Evolutionary conservation across 352 stramenopile genomes (phyloP).

Genomic region (Globisporangium rhizosaccharum): DNA sequence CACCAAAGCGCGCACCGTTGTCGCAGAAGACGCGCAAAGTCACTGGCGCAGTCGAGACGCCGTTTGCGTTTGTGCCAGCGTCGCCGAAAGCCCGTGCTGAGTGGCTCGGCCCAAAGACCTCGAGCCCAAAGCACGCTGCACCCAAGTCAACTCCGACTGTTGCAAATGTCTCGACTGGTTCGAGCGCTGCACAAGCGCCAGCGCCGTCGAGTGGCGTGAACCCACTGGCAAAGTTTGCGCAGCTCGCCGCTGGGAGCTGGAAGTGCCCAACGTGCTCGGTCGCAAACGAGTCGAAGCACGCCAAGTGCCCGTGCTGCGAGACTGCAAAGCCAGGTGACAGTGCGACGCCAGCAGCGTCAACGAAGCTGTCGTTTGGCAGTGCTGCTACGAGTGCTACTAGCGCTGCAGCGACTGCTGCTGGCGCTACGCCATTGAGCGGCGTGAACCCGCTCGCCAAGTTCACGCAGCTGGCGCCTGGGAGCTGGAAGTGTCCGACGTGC

Average conservation of each 20-base stretch:
- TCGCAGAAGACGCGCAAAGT: slow-evolving; percentile 20
- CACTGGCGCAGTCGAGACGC: slow-evolving; percentile 21
- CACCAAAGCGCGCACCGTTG: slow-evolving; percentile 33
- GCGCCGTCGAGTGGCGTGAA: slow-evolving; percentile 2
- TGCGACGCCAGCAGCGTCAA: slow-evolving; percentile 6
- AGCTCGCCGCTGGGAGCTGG: slow-evolving; percentile 63
- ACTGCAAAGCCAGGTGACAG: slow-evolving; percentile 34
- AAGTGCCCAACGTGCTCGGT: slow-evolving; percentile 76
- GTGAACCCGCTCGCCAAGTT: slow-evolving; percentile 36
- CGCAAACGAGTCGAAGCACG: slow-evolving; percentile 41
- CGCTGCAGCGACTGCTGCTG: slow-evolving; percentile 1
- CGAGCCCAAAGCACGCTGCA: slow-evolving; percentile 11
- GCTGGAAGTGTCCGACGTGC: slow-evolving; percentile 81
- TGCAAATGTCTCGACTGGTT: slow-evolving; percentile 17
- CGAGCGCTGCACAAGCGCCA: not conserved
- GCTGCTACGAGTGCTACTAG: no score
- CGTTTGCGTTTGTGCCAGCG: slow-evolving; percentile 62
- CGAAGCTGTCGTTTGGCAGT: not conserved
- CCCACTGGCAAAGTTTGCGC: slow-evolving; percentile 44
- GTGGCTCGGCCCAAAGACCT: slow-evolving; percentile 23
- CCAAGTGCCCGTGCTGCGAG: slow-evolving; percentile 82
- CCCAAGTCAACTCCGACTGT: slow-evolving; percentile 14
- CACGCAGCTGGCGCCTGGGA: slow-evolving; percentile 54
- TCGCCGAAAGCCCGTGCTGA: slow-evolving; percentile 53
- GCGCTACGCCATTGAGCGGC: slow-evolving; percentile 8